Evolutionary conservation across 2,329 filamentous ascomycete species (phyloP).

Genomic region (Zalaria obscura): DNA sequence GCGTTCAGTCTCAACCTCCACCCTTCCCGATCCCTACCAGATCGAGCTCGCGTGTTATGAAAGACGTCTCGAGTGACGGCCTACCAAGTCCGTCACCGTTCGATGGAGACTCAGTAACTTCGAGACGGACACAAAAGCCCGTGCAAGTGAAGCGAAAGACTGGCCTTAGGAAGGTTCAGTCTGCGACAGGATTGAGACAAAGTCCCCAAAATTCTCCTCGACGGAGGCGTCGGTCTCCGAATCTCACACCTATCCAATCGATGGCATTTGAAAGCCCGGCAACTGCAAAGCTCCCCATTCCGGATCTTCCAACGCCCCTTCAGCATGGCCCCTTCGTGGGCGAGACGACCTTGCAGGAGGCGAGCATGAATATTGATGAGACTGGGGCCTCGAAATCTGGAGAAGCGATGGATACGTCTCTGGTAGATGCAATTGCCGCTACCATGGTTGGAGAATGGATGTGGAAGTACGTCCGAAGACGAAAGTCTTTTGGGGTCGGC

Average conservation of each 20-base stretch:
- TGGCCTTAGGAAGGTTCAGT: conserved; percentile 69
- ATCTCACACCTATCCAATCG: conserved; percentile 20
- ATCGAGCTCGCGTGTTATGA: conserved; percentile 69
- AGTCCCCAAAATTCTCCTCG: conserved; percentile 40
- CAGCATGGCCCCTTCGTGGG: conserved; percentile 7
- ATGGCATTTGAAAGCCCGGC: conserved; percentile 19
- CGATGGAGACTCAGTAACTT: conserved; percentile 9
- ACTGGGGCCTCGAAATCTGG: background rate
- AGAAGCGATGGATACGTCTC: conserved; percentile 36
- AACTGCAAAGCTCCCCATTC: conserved; percentile 18
- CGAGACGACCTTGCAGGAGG: background rate
- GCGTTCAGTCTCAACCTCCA: conserved; percentile 33
- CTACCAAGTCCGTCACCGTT: conserved; percentile 61
- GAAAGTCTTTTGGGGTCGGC: conserved; percentile 77
- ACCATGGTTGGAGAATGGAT: conserved; percentile 98
- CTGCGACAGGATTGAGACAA: conserved; percentile 57
- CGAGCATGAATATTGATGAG: background rate
- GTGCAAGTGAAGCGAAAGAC: conserved; percentile 9
- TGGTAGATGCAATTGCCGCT: conserved; percentile 93
- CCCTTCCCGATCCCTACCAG: conserved; percentile 87
- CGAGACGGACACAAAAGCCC: background rate
- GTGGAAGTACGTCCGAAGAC: conserved; percentile 77
- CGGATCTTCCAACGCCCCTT: conserved; percentile 15
- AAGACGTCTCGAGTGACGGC: conserved; percentile 57
- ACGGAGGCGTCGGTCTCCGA: conserved; percentile 14